phyloP scores from a whole-genome alignment of 192 early-diverging fungal genomes.

The Podila epicladia region DNA sequence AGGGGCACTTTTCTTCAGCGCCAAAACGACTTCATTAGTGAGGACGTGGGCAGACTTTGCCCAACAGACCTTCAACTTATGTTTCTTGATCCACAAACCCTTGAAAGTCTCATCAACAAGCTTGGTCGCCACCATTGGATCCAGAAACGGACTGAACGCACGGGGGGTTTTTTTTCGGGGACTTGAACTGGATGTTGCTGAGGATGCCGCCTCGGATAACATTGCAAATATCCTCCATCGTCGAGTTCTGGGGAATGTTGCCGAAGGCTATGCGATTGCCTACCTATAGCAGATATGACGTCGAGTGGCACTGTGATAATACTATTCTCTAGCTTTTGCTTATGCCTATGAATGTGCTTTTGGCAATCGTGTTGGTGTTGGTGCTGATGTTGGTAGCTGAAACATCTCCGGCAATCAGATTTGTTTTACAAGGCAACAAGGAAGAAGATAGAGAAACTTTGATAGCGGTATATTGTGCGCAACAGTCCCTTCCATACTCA shows the following conservation, averaged over 20 bases:
- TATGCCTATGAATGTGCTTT: too few species aligned
- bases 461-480: conserved; percentile 47
- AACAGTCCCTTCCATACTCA: conserved; percentile 84
- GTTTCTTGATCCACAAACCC: conserved; percentile 49
- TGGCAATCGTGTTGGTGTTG: too few species aligned
- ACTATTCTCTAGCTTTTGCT: too few species aligned
- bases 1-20: conserved; percentile 71
- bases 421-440: too few species aligned
- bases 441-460: too few species aligned
- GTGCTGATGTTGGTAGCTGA: too few species aligned
- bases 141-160: conserved; percentile 81
- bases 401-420: too few species aligned
- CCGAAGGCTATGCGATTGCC: conserved; percentile 81
- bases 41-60: conserved; percentile 69
- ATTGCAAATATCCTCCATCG: conserved; percentile 82
- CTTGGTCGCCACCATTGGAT: conserved; percentile 63
- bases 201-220: conserved; percentile 80
- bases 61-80: conserved; percentile 31
- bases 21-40: conserved; percentile 69
- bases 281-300: conserved; percentile 9
- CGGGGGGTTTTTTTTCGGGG: conserved; percentile 75
- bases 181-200: conserved; percentile 67
- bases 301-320: neutral
- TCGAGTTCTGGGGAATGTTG: conserved; percentile 75
- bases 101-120: conserved; percentile 43